phyloP scores from a whole-genome alignment of 768 basidiomycete species.

The Mycena polygramma region DNA sequence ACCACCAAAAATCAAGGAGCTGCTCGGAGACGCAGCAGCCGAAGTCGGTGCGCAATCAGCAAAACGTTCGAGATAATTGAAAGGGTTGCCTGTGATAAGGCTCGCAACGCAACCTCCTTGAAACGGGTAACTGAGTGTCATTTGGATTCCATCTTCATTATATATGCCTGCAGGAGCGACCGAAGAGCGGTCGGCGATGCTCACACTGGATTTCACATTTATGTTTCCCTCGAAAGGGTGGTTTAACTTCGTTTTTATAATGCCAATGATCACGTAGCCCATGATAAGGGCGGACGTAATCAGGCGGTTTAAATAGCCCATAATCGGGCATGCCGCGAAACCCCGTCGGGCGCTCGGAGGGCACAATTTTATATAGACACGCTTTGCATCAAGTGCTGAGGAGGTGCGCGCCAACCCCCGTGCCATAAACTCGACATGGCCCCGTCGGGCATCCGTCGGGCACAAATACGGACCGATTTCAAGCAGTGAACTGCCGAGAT shows the following conservation, averaged over 20 bases:
- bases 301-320: no score
- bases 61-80: no score
- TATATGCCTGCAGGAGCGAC: background rate
- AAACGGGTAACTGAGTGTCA: background rate
- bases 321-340: background rate
- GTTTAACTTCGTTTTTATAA: background rate
- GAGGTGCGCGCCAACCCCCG: constrained; percentile 8
- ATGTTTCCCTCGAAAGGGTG: no score
- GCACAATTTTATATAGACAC: background rate
- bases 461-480: background rate
- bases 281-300: no score
- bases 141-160: background rate
- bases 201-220: no score
- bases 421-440: constrained; percentile 1
- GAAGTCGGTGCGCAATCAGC: no score
- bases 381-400: constrained; percentile 11
- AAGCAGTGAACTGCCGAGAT: background rate
- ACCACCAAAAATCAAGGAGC: background rate
- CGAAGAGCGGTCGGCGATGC: no score
- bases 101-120: no score
- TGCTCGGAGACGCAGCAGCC: no score
- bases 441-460: constrained; percentile 10
- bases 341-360: background rate
- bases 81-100: no score
- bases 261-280: background rate